Evolutionary conservation across 306 rosid species (phyloP).

Genomic region (Benincasa hispida): DNA sequence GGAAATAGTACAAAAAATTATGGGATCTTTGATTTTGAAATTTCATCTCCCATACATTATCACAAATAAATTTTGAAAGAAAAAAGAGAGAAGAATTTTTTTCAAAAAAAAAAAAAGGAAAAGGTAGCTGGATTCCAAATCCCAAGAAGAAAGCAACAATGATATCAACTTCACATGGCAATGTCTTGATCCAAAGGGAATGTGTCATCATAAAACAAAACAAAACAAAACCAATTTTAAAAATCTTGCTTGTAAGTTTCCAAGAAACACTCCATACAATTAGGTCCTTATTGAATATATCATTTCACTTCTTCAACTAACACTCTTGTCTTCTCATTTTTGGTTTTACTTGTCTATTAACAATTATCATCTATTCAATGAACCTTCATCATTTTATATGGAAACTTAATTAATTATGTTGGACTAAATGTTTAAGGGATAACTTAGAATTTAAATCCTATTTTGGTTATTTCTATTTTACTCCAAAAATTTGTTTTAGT

Average conservation of each 20-base stretch:
- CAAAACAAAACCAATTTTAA: not conserved
- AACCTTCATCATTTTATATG: not conserved
- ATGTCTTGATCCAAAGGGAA: not conserved
- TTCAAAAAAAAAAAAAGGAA: not conserved
- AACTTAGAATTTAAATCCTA: not conserved
- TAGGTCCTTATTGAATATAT: not conserved
- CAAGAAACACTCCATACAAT: not conserved
- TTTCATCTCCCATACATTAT: too few relatives aligned
- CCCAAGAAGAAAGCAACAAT: not conserved
- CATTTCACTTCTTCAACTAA: not conserved
- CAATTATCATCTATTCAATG: not conserved
- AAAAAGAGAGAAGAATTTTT: not conserved
- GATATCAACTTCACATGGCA: not conserved
- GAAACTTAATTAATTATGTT: not conserved
- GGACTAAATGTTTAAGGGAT: not conserved
- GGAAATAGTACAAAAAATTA: too few relatives aligned
- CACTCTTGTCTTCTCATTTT: not conserved
- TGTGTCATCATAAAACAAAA: not conserved
- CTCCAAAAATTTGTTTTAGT: too few relatives aligned
- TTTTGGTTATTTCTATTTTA: too few relatives aligned
- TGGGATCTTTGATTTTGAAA: too few relatives aligned
- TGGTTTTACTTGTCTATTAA: not conserved
- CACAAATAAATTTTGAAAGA: too few relatives aligned
- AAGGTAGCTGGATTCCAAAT: not conserved
- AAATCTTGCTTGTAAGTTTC: not conserved